Base-by-base conservation (phyloP, 1,284 basidiomycete genomes). In the Apiotrichum akiyoshidainum region DNA sequence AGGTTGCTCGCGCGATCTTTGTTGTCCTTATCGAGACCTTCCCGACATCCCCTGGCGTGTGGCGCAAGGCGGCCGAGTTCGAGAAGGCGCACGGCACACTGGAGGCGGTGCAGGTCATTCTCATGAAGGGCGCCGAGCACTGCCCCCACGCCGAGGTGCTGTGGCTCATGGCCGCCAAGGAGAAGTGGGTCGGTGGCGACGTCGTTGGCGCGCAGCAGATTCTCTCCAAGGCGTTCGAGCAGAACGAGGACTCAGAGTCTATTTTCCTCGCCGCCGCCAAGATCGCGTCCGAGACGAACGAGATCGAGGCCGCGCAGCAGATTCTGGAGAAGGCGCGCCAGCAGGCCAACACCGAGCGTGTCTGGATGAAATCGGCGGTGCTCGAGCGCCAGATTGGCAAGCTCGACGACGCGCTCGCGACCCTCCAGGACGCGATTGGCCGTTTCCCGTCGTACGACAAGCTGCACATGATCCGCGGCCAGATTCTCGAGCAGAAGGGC, bases 181-280 rank as follows among this genome's bases (percentile, higher is more conserved):
- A 97, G 79, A 90, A 90, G 72, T 95, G 92, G 91, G 73, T 90
- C 12, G 85, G 85, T 11, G 89, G 90, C 10, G 91, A 99, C 70
- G 87, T 98, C 12, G 84, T 86, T 1, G 88, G 87, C 14, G 92
- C 95, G 0, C 86, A 94, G 50, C 84, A 87, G 61, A 87, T 96
- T 16, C 85, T 99, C 16, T 90, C 88, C 61, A 85, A 85, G 46
- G 93, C 96, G 0, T 98, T 98, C 81, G 86, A 90, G 61, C 90
- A 91, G 49, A 99, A 98, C 73, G 89, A 93, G 17, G 93, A 97
- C 72, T 95, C 90, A 72, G 96, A 99, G 76, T 87, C 89, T 61
- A 97, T 99, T 70, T 99, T 94, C 89, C 80, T 99, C 45, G 95
- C 94, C 0, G 95, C 95, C 21, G 92, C 96, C 61, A 96, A 97